These are phyloP conservation scores for Ajuga reptans DNA, from an alignment of 305 asterid species.

Conservation along the genomic window DNA sequence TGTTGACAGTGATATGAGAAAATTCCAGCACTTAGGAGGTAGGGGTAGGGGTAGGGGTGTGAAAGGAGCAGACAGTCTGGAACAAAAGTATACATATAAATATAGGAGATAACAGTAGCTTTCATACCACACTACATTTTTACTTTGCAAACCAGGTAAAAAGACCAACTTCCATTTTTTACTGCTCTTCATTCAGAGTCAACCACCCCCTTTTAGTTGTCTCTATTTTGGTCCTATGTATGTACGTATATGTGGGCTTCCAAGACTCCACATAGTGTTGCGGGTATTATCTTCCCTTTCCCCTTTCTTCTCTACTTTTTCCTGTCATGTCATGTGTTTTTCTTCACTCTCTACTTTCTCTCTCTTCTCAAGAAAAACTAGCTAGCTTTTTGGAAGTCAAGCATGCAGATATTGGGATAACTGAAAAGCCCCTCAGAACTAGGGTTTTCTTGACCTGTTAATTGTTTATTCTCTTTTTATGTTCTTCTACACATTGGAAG, in stretches of 20 bases:
- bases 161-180: too few relatives aligned
- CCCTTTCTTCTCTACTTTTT: background rate
- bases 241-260: slow-evolving; percentile 63
- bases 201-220: slow-evolving; percentile 38
- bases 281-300: slow-evolving; percentile 37
- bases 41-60: background rate
- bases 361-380: slow-evolving; percentile 21
- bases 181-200: slow-evolving; percentile 32
- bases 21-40: slow-evolving; percentile 5
- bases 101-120: background rate
- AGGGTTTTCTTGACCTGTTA: slow-evolving; percentile 34
- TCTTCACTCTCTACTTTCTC: slow-evolving; percentile 11
- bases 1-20: slow-evolving; percentile 7
- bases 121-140: too few relatives aligned
- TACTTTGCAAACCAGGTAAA: too few relatives aligned
- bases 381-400: slow-evolving; percentile 39
- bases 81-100: background rate
- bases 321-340: slow-evolving; percentile 2
- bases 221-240: slow-evolving; percentile 38
- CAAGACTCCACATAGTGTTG: slow-evolving; percentile 43
- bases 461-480: background rate
- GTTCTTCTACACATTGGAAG: background rate
- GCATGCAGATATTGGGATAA: slow-evolving; percentile 50
- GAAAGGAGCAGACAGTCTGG: slow-evolving; percentile 14
- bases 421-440: slow-evolving; percentile 21